Conservation (phyloP, 176 grass and related monocot species). For the Paspalum notatum region DNA sequence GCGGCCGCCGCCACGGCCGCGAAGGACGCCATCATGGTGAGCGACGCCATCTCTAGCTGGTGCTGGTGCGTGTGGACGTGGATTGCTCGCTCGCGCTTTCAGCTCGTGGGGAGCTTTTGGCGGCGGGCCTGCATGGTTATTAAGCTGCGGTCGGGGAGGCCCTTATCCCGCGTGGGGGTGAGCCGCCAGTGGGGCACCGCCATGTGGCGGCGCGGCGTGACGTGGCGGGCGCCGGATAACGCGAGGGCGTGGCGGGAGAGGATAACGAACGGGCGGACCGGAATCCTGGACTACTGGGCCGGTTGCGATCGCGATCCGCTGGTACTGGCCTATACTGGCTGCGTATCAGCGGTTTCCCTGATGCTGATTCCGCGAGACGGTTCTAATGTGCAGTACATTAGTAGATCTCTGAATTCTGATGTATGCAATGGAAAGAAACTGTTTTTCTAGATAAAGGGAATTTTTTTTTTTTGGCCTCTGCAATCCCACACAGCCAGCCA, state of each 20-base stretch:
- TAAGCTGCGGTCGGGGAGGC: slow-evolving; percentile 26
- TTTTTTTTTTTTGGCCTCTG: no score
- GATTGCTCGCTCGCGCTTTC: neutral
- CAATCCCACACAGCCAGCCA: no score
- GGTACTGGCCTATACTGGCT: neutral
- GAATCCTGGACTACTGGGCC: neutral
- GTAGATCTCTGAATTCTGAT: no score
- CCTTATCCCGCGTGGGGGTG: slow-evolving; percentile 54
- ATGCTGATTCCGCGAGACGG: no score
- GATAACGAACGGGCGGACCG: slow-evolving; percentile 56
- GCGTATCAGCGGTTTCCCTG: neutral
- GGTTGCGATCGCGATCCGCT: neutral
- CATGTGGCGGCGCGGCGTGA: slow-evolving; percentile 41
- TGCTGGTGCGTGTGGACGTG: neutral
- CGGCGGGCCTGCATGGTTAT: slow-evolving; percentile 31
- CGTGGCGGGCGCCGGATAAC: slow-evolving; percentile 43
- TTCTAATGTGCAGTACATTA: no score
- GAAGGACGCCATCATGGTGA: slow-evolving; percentile 70
- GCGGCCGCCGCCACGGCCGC: slow-evolving; percentile 48
- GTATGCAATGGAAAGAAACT: no score
- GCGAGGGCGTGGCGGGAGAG: slow-evolving; percentile 24
- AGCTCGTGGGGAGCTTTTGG: slow-evolving; percentile 30
- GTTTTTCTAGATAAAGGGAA: no score
- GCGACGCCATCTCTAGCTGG: slow-evolving; percentile 59
- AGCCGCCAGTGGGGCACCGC: slow-evolving; percentile 26